phyloP scores from a whole-genome alignment of 2,329 filamentous ascomycete species.

The Chrysoporthe deuterocubensis region DNA sequence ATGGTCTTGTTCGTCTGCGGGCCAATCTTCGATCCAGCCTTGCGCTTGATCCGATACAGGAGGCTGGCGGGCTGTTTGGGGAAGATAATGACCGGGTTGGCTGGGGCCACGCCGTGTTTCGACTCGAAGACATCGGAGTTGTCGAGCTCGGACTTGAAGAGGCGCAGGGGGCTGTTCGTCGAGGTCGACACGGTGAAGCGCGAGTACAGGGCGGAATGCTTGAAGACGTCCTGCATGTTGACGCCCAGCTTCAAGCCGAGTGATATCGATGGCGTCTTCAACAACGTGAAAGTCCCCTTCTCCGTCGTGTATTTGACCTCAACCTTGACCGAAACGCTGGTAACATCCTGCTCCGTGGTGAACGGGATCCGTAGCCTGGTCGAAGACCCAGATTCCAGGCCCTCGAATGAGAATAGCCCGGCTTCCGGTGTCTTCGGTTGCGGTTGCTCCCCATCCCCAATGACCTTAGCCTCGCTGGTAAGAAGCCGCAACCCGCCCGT shows the following conservation, averaged over 20 bases:
- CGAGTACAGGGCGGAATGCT: constrained; percentile 79
- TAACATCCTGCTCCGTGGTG: constrained; percentile 76
- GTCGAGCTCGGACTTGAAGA: constrained; percentile 72
- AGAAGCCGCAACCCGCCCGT: constrained; percentile 69
- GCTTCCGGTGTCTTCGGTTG: constrained; percentile 52
- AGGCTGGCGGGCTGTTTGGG: constrained; percentile 80
- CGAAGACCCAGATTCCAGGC: constrained; percentile 48
- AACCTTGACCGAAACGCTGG: constrained; percentile 72
- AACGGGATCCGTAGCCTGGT: constrained; percentile 76
- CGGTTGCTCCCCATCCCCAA: constrained; percentile 45
- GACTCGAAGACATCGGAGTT: constrained; percentile 72
- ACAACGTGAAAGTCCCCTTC: constrained; percentile 66
- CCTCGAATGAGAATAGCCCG: constrained; percentile 55
- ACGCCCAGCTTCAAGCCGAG: constrained; percentile 85
- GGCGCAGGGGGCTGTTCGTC: constrained; percentile 71
- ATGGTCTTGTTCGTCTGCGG: constrained; percentile 52
- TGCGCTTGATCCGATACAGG: constrained; percentile 76
- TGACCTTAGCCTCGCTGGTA: constrained; percentile 60
- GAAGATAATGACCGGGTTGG: constrained; percentile 67
- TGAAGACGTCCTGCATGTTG: constrained; percentile 96
- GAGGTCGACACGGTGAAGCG: constrained; percentile 90
- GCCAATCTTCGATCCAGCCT: constrained; percentile 39
- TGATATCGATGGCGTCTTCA: constrained; percentile 64
- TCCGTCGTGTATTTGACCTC: constrained; percentile 76
- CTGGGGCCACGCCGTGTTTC: constrained; percentile 59